Conservation (phyloP, 2,329 filamentous ascomycete species). For the Cladosporium cucumerinum region DNA sequence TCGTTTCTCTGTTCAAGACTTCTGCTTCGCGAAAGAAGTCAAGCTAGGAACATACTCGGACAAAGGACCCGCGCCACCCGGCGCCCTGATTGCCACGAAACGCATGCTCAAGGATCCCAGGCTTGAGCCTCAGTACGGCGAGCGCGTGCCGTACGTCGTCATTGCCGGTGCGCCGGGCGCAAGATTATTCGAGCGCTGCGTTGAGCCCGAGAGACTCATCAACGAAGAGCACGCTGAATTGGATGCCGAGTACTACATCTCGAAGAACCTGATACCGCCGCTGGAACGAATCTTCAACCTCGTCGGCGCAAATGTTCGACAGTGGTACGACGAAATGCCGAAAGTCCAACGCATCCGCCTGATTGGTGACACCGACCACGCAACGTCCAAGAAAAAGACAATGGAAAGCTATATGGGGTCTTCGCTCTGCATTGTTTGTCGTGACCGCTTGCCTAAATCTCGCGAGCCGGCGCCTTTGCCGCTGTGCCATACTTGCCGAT, state of each 20-base stretch:
- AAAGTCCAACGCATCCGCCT: constrained; percentile 75
- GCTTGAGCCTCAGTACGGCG: constrained; percentile 88
- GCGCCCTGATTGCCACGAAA: constrained; percentile 81
- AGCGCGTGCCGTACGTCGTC: constrained; percentile 92
- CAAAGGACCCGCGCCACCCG: constrained; percentile 74
- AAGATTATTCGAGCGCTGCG: constrained; percentile 81
- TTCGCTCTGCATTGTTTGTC: constrained; percentile 75
- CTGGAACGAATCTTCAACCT: constrained; percentile 96
- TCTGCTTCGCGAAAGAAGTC: constrained; percentile 92
- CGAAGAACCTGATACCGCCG: constrained; percentile 90
- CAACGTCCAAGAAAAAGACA: constrained; percentile 54
- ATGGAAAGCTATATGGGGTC: constrained; percentile 92
- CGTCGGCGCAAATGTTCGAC: constrained; percentile 82
- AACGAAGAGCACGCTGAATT: constrained; percentile 73
- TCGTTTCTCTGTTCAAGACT: constrained; percentile 85
- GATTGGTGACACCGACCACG: constrained; percentile 39
- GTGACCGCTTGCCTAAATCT: constrained; percentile 49
- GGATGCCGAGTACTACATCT: constrained; percentile 95
- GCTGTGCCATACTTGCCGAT: constrained; percentile 59
- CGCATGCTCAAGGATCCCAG: constrained; percentile 83
- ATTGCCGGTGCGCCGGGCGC: constrained; percentile 83
- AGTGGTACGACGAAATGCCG: constrained; percentile 97
- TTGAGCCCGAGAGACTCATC: constrained; percentile 79
- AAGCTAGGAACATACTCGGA: constrained; percentile 85
- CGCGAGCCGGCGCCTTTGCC: constrained; percentile 33